A percentile compares a stretch with the other conserved stretches of the same genome.
These are phyloP conservation scores for Scheffersomyces quercinus DNA, from an alignment of 1,139 yeast genomes.

Conservation along the genomic window DNA sequence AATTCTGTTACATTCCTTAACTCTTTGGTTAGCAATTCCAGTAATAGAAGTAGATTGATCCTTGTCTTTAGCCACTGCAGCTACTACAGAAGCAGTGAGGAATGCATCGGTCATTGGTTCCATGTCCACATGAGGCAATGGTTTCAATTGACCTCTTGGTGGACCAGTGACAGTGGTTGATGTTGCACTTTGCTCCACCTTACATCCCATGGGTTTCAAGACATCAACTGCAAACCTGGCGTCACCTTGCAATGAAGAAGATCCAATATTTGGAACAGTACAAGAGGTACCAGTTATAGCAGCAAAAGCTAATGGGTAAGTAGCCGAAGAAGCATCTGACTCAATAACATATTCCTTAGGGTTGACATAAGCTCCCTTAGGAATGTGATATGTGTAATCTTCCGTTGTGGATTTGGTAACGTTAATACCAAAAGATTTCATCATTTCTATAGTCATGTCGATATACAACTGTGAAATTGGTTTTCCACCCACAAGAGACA, in stretches of 20 bases:
- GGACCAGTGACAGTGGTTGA: slow-evolving; percentile 95
- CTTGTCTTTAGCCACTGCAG: slow-evolving; percentile 72
- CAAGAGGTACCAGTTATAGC: slow-evolving; percentile 96
- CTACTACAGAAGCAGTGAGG: slow-evolving; percentile 93
- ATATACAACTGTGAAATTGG: slow-evolving; percentile 95
- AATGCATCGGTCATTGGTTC: slow-evolving; percentile 99
- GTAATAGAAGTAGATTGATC: slow-evolving; percentile 70
- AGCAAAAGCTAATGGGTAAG: slow-evolving; percentile 96
- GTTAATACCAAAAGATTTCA: slow-evolving; percentile 82
- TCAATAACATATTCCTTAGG: slow-evolving; percentile 88
- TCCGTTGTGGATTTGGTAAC: slow-evolving; percentile 75
- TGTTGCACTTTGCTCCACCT: slow-evolving; percentile 74
- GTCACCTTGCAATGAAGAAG: slow-evolving; percentile 91
- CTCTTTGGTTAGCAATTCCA: slow-evolving; percentile 98
- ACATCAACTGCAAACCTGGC: slow-evolving; percentile 96
- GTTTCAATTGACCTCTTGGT: slow-evolving; percentile 62
- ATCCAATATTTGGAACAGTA: slow-evolving; percentile 93
- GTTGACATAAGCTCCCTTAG: slow-evolving; percentile 74
- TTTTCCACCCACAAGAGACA: slow-evolving; percentile 90
- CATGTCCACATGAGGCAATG: slow-evolving; percentile 84
- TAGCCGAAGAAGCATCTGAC: slow-evolving; percentile 98
- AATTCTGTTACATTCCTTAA: slow-evolving; percentile 94
- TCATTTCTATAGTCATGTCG: slow-evolving; percentile 96
- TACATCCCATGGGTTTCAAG: slow-evolving; percentile 92
- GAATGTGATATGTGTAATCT: slow-evolving; percentile 85